Evolutionary conservation across 2,329 filamentous ascomycete genomes (phyloP), one percentile per base, ranked within the genome.

Genomic region (Dothistroma septosporum): DNA sequence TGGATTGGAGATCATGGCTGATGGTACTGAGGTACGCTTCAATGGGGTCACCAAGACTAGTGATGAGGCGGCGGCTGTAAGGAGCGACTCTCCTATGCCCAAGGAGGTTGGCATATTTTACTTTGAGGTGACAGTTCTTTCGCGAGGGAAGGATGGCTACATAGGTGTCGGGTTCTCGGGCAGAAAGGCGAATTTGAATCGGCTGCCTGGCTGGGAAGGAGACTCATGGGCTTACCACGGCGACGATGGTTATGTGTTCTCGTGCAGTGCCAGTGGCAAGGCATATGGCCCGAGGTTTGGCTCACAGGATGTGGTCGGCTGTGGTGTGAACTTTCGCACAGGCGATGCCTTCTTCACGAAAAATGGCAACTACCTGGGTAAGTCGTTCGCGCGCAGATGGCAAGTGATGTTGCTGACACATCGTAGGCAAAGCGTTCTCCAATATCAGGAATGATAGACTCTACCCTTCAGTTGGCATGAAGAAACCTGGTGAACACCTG

Each of bases 71-170:
- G 91, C 87, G 37, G 85, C 90, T 12, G 86, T 96, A 60, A 86
- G 94, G 59, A 85, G 92, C 31, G 89, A 99, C 74, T 82, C 92
- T 73, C 85, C 87, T 53, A 97, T 97, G 86, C 92, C 94, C 4
- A 82, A 86, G 37, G 89, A 96, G 71, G 94, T 90, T 67, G 94
- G 94, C 1, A 88, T 99, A 61, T 99, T 96, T 75, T 99, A 99
- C 74, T 99, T 87, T 72, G 94, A 99, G 70, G 80, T 87, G 35
- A 84, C 83, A 9, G 83, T 91, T 53, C 74, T 87, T 55, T 84
- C 85, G 8, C 85, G 87, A 69, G 84, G 84, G 55, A 87, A 87
- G 71, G 87, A 90, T 68, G 69, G 79, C 44, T 71, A 78, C 66
- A 80, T 82, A 64, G 85, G 83, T 14, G 79, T 88, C 58, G 85